A percentile compares a stretch with the other conserved stretches of the same genome.
Conservation (phyloP, 495 filamentous ascomycete species). For the Articulospora tetracladia region DNA sequence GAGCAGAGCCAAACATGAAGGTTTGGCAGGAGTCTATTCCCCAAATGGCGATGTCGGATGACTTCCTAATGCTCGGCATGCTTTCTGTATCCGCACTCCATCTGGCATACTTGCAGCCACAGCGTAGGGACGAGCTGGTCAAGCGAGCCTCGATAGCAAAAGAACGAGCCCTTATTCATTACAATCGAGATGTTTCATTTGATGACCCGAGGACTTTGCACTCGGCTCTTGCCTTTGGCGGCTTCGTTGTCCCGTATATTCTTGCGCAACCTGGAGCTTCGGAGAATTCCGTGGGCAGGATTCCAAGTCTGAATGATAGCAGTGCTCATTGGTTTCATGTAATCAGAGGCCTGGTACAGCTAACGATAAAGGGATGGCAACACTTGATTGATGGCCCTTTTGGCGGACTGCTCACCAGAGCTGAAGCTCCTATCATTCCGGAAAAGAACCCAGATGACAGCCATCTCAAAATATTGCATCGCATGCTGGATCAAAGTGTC, state of each 20-base stretch:
- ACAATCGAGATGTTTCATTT: slow-evolving; percentile 7
- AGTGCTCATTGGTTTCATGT: slow-evolving; percentile 13
- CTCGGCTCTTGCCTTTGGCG: slow-evolving; percentile 17
- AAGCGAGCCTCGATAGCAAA: background rate
- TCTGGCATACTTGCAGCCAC: slow-evolving; percentile 31
- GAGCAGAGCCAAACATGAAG: background rate
- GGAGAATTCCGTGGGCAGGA: slow-evolving; percentile 1
- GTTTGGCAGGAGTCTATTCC: slow-evolving; percentile 33
- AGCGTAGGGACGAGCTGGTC: slow-evolving; percentile 10
- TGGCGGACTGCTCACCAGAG: background rate
- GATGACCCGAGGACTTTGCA: slow-evolving; percentile 2
- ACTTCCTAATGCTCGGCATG: slow-evolving; percentile 41
- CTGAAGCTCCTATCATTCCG: background rate
- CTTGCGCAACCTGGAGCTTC: slow-evolving; percentile 16
- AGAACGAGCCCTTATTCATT: slow-evolving; percentile 1
- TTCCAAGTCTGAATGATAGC: slow-evolving; percentile 7
- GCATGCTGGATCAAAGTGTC: background rate
- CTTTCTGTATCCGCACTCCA: slow-evolving; percentile 39
- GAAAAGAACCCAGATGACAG: slow-evolving; percentile 9
- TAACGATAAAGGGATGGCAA: background rate
- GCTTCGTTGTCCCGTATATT: slow-evolving; percentile 25
- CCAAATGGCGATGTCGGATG: slow-evolving; percentile 31
- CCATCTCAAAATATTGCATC: background rate
- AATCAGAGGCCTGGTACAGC: slow-evolving; percentile 1
- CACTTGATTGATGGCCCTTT: slow-evolving; percentile 5